Evolutionary conservation across 1,139 yeast genomes (phyloP).

Genomic region (Pichia kudriavzevii): DNA sequence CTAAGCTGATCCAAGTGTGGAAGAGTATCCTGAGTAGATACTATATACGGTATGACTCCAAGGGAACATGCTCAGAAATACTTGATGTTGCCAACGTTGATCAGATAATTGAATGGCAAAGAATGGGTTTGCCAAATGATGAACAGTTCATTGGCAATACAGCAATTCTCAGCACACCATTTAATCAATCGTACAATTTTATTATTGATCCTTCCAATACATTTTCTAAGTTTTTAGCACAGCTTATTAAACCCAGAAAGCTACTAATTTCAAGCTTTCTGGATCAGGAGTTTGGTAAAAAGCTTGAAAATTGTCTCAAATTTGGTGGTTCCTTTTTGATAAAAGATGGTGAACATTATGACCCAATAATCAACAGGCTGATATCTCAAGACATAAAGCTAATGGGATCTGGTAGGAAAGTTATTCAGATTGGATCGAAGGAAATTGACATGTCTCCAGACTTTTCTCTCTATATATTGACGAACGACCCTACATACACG

Average conservation of each 20-base stretch:
- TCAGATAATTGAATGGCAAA: slow-evolving; percentile 45
- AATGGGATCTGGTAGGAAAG: slow-evolving; percentile 70
- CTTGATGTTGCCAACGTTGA: slow-evolving; percentile 36
- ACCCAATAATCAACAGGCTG: slow-evolving; percentile 63
- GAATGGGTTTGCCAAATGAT: slow-evolving; percentile 48
- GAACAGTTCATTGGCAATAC: slow-evolving; percentile 58
- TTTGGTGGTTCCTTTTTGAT: slow-evolving; percentile 75
- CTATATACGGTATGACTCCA: slow-evolving; percentile 36
- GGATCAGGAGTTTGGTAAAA: slow-evolving; percentile 60
- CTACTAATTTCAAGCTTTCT: slow-evolving; percentile 61
- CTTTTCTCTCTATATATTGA: slow-evolving; percentile 53
- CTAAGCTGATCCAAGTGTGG: slow-evolving; percentile 36
- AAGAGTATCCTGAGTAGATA: slow-evolving; percentile 31
- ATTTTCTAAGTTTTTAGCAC: slow-evolving; percentile 36
- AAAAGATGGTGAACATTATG: slow-evolving; percentile 72
- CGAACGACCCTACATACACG: slow-evolving; percentile 47
- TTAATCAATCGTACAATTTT: slow-evolving; percentile 39
- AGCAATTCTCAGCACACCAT: slow-evolving; percentile 36
- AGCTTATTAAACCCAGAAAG: slow-evolving; percentile 31
- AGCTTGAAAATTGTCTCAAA: slow-evolving; percentile 69
- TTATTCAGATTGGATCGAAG: slow-evolving; percentile 54
- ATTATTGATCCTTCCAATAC: slow-evolving; percentile 68
- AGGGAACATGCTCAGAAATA: slow-evolving; percentile 25
- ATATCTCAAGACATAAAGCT: slow-evolving; percentile 53
- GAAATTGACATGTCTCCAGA: slow-evolving; percentile 61